Evolutionary conservation across 805 yeast species (phyloP).

Genomic region (Candida lessepsii): DNA sequence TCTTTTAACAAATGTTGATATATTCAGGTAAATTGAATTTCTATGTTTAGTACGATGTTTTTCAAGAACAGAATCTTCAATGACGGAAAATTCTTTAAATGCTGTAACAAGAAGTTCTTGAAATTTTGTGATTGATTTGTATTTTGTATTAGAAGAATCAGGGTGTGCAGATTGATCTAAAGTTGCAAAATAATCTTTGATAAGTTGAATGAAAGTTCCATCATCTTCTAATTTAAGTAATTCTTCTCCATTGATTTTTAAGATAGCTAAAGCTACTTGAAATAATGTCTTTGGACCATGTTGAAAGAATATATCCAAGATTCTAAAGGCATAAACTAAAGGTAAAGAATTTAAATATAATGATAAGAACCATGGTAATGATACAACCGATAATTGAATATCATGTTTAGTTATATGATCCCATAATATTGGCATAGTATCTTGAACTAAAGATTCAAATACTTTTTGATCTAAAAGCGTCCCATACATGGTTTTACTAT

Average conservation of each 20-base stretch:
- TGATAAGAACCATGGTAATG: constrained; percentile 95
- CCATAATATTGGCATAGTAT: constrained; percentile 86
- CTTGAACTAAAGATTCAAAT: constrained; percentile 84
- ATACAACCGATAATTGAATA: constrained; percentile 88
- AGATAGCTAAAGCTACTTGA: constrained; percentile 90
- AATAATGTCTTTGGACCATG: constrained; percentile 88
- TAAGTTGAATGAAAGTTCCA: constrained; percentile 82
- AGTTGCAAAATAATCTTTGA: constrained; percentile 76
- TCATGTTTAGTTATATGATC: constrained; percentile 75
- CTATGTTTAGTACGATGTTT: constrained; percentile 70
- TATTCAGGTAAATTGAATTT: constrained; percentile 76
- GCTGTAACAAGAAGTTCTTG: constrained; percentile 90
- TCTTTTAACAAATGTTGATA: constrained; percentile 86
- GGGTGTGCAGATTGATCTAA: constrained; percentile 82
- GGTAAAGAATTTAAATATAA: constrained; percentile 93
- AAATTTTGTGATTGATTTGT: constrained; percentile 72
- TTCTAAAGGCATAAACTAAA: constrained; percentile 84
- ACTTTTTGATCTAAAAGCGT: constrained; percentile 91
- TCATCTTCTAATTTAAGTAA: constrained; percentile 81
- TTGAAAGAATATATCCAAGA: constrained; percentile 83
- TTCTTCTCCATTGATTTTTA: constrained; percentile 84
- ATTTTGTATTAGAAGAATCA: constrained; percentile 59
- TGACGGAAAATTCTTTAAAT: constrained; percentile 80
- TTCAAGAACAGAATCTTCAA: constrained; percentile 71
- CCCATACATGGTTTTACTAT: constrained; percentile 97